Evolutionary conservation across 2,329 filamentous ascomycete species (phyloP), one percentile per base, ranked within the genome.

Genomic region (Trichoderma brevicompactum): DNA sequence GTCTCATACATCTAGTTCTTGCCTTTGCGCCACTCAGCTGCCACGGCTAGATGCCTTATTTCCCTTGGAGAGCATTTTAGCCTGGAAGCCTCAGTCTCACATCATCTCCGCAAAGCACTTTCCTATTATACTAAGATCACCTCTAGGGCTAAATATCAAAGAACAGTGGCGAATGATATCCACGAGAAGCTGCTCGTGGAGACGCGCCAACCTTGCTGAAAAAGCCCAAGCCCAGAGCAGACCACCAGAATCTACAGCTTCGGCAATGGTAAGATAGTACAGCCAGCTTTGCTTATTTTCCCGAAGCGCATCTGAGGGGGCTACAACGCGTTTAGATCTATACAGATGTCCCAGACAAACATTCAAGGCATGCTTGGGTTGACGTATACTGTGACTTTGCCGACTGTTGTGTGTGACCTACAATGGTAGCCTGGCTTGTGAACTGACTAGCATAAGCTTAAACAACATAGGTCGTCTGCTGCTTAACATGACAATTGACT

Each of bases 121-220:
- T 23, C 32, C 23, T 56, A 10, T 15, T 32, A 2, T 36, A 41
- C 53, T 28, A 17, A 44, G 53, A 10, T 38, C 53, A 56, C 32
- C 38, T 46, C 41, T 7, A 12, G 28, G 54, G n/a, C 15, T 17
- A 36, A 44, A 44, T 46, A 58, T 58, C 54, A 58, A 58, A 58
- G 28, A 3, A 23, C n/a, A 17, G 28, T 58, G 54, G 28, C 54
- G 44, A 17, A 58, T 2, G 13, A 3, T 23, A 8, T 34, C 54
- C 40, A 34, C 41, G 40, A 58, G 32, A 15, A 34, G 12, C 5
- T 32, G 19, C 32, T 40, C 54, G 3, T 50, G 32, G 36, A 38
- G 32, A 36, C n/a, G n/a, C 32, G n/a, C 7, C 32, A 13, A 7
- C 34, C 23, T 19, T 9, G 15, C 17, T 38, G 55, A 48, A 40